Base-by-base conservation (phyloP, 129 eudicot species). In the Centrapalus pauciflorus region DNA sequence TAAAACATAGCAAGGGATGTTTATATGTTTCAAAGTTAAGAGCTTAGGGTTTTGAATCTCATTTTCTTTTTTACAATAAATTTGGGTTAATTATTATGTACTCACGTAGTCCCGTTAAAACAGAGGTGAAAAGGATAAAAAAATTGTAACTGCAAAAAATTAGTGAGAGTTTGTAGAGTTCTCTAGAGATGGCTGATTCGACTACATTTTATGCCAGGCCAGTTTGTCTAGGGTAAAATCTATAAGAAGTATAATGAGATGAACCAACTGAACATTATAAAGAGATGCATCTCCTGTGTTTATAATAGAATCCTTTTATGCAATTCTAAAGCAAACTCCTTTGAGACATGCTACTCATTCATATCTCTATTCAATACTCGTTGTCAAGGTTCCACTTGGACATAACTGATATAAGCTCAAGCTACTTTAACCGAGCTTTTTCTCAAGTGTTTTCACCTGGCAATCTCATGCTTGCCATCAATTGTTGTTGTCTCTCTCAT, bases 31-130 rank as follows among this genome's bases (percentile, higher is more conserved):
- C 6, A 13, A 69, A 35, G 74, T 33, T 34, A 16, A 49, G 37
- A 72, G 17, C 6, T 17, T 61, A 72, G 77, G 63, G 70, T 61
- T 71, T 72, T 61, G 70, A 48, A 33, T 70, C 11, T 58, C 25
- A 29, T 7, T 21, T 45, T 56, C 10, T 5, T 4, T 45, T 14
- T 5, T 7, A 21, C 52, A 46, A 46, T 46, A 14, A 6, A 14
- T 16, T 46, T 46, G 11, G 51, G 1, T 14, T 45, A 1, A 13
- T 43, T 43, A 14, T 43, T n/a, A n/a, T 43, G 7, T n/a, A 13
- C 50, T 43, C 8, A n/a, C 8, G n/a, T 8, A 16, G 14, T 14
- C 14, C 14, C 21, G 4, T 46, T 3, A 1, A 46, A 46, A 46
- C 24, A 46, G 24, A 17, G 25, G 54, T 14, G 3, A 48, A 6